Percentiles rank a stretch among this genome's conserved stretches.
Conservation (phyloP, 1,139 yeast species). For the Suhomyces terraborum region DNA sequence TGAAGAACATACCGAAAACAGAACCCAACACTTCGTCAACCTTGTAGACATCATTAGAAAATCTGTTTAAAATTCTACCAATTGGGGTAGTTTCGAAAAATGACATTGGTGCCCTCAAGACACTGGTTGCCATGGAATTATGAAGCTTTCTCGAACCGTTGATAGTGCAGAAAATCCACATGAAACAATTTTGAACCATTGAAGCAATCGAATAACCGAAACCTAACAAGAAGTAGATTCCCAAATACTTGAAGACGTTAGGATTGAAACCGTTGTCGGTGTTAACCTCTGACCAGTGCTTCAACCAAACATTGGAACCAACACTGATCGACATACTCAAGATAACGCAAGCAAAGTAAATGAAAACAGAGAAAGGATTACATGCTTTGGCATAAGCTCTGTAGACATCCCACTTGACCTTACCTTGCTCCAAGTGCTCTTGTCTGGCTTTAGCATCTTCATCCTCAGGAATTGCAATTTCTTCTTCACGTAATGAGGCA, state of each 20-base stretch:
- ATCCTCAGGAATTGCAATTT: constrained; percentile 44
- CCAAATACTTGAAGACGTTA: constrained; percentile 64
- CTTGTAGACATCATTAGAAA: constrained; percentile 90
- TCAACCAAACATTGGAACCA: constrained; percentile 80
- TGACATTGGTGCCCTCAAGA: constrained; percentile 92
- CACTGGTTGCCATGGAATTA: constrained; percentile 74
- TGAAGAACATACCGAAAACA: constrained; percentile 80
- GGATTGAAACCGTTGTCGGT: constrained; percentile 71
- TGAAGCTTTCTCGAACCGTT: constrained; percentile 81
- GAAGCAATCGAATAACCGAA: constrained; percentile 58
- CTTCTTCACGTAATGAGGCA: constrained; percentile 48
- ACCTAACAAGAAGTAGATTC: constrained; percentile 77
- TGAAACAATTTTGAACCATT: constrained; percentile 65
- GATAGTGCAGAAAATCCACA: constrained; percentile 85
- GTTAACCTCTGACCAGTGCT: constrained; percentile 95
- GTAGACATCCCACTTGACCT: constrained; percentile 90
- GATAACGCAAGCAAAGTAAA: constrained; percentile 55
- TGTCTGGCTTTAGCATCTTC: constrained; percentile 48
- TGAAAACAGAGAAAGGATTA: constrained; percentile 65
- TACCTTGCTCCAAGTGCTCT: constrained; percentile 91
- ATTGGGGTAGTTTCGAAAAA: constrained; percentile 97
- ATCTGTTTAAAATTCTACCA: constrained; percentile 91
- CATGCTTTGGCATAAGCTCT: constrained; percentile 84
- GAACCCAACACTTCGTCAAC: constrained; percentile 87
- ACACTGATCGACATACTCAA: constrained; percentile 58